These are phyloP conservation scores for Nemophila menziesii DNA, from an alignment of 257 asterid genomes.

Conservation along the genomic window DNA sequence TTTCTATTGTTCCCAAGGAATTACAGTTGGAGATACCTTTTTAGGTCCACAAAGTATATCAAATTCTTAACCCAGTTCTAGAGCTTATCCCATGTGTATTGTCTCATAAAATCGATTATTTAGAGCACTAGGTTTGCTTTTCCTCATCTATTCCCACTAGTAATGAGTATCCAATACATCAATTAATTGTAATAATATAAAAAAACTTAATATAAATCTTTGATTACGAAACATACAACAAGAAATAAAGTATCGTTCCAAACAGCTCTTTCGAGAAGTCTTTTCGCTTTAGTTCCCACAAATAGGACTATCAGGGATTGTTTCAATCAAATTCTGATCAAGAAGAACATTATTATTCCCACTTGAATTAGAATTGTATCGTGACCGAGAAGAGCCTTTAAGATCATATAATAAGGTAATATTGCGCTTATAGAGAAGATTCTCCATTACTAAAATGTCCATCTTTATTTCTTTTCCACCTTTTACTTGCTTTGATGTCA, in stretches of 20 bases:
- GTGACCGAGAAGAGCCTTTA: conserved; percentile 72
- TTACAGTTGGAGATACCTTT: conserved; percentile 57
- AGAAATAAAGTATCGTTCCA: conserved; percentile 86
- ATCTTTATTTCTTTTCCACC: conserved; percentile 65
- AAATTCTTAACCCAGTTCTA: conserved; percentile 75
- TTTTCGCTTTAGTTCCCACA: conserved; percentile 67
- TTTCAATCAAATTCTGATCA: conserved; percentile 67
- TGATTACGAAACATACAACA: conserved; percentile 45
- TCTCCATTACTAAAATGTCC: conserved; percentile 88
- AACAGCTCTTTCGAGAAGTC: conserved; percentile 64
- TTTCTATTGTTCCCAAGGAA: conserved; percentile 63
- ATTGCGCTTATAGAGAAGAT: conserved; percentile 59
- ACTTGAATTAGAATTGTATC: conserved; percentile 71
- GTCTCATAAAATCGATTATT: conserved; percentile 77
- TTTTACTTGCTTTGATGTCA: conserved; percentile 49
- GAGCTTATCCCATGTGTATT: conserved; percentile 85
- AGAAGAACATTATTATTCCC: conserved; percentile 78
- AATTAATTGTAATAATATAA: conserved; percentile 32
- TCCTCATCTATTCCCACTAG: conserved; percentile 77
- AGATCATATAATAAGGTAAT: conserved; percentile 65
- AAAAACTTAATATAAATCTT: conserved; percentile 8
- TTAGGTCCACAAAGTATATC: conserved; percentile 69
- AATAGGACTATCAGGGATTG: conserved; percentile 81
- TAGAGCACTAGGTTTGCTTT: conserved; percentile 61
- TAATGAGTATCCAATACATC: conserved; percentile 80